phyloP scores from a whole-genome alignment of 192 early-diverging fungal genomes.

The Backusella westeae region DNA sequence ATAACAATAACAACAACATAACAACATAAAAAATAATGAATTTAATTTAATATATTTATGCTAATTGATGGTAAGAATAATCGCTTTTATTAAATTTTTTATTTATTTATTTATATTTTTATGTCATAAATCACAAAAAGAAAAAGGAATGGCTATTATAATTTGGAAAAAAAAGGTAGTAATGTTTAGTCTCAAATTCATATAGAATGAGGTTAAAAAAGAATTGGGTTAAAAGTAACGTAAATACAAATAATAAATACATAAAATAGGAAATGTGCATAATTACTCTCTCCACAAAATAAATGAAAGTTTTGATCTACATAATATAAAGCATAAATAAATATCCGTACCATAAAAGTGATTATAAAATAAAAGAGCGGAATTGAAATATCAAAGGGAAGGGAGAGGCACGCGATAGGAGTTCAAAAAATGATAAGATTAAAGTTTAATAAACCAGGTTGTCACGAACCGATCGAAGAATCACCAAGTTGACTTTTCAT shows the following conservation, averaged over 20 bases:
- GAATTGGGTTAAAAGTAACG: background rate
- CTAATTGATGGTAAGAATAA: background rate
- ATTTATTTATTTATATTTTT: background rate
- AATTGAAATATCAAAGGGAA: background rate
- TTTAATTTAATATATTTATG: background rate
- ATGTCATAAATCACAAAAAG: background rate
- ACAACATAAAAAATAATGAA: background rate
- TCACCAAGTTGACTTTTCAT: conserved; percentile 11
- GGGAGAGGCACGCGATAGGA: background rate
- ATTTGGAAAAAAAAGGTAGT: background rate
- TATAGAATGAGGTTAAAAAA: background rate
- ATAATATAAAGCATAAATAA: conserved; percentile 2
- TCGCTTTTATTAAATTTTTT: background rate
- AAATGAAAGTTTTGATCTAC: background rate
- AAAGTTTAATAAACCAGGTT: background rate
- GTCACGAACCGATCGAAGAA: background rate
- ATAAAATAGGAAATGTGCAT: conserved; percentile 5
- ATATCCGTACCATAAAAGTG: background rate
- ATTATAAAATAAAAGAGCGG: background rate
- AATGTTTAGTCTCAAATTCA: background rate
- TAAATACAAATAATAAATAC: background rate
- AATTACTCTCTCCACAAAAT: background rate
- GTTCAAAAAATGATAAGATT: background rate
- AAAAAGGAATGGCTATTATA: background rate
- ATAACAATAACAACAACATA: background rate